These are phyloP conservation scores for Metschnikowia gruessii DNA, from an alignment of 805 yeast species.

Conservation along the genomic window DNA sequence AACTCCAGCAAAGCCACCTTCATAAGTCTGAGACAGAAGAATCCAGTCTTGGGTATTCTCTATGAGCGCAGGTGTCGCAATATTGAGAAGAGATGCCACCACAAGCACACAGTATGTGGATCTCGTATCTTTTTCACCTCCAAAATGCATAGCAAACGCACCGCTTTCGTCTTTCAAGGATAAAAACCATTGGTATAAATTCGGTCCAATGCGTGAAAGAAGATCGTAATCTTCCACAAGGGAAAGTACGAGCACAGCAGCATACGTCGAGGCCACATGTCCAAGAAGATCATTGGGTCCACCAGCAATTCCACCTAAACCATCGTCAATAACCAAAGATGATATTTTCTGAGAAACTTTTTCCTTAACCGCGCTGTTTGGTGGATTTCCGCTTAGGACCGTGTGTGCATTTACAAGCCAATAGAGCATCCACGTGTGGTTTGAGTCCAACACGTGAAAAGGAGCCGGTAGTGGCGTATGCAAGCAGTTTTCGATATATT, in stretches of 20 bases:
- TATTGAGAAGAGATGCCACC: slow-evolving; percentile 61
- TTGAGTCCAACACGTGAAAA: slow-evolving; percentile 69
- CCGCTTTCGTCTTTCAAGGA: slow-evolving; percentile 66
- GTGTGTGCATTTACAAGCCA: slow-evolving; percentile 64
- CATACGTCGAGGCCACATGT: slow-evolving; percentile 83
- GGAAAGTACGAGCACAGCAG: slow-evolving; percentile 64
- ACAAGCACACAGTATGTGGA: slow-evolving; percentile 86
- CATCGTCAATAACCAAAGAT: slow-evolving; percentile 28
- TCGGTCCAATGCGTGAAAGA: slow-evolving; percentile 30
- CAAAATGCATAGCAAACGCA: slow-evolving; percentile 66
- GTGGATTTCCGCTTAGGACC: slow-evolving; percentile 18
- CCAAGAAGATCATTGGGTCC: slow-evolving; percentile 74
- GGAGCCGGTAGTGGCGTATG: slow-evolving; percentile 46
- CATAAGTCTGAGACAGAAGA: slow-evolving; percentile 75
- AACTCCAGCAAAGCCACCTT: slow-evolving; percentile 91
- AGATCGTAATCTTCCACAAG: slow-evolving; percentile 41
- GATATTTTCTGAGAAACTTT: slow-evolving; percentile 25
- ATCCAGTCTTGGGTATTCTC: slow-evolving; percentile 60
- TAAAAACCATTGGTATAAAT: slow-evolving; percentile 63
- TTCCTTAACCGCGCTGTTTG: slow-evolving; percentile 4
- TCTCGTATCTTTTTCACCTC: slow-evolving; percentile 84
- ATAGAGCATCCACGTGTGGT: slow-evolving; percentile 87
- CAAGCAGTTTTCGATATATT: slow-evolving; percentile 43
- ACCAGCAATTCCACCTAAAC: slow-evolving; percentile 71
- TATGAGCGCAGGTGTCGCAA: slow-evolving; percentile 58